A percentile compares a stretch with the other conserved stretches of the same genome.
Evolutionary conservation across 2,329 filamentous ascomycete species (phyloP).

Genomic region (Neospermospora avenae): DNA sequence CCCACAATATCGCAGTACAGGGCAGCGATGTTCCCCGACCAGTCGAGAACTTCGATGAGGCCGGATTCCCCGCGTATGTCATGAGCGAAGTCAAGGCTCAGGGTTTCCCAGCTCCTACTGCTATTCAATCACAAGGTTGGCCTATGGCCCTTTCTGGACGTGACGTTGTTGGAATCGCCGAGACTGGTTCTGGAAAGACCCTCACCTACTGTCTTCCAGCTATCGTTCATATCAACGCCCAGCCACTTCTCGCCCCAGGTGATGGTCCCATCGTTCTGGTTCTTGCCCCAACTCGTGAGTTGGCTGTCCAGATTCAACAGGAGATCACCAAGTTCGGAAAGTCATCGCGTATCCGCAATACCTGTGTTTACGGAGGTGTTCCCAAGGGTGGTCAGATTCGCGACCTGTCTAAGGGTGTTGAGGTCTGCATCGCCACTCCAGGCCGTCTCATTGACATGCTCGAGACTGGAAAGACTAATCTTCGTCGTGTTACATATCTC

Average conservation of each 20-base stretch:
- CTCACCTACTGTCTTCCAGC: constrained; percentile 96
- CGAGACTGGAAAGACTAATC: constrained; percentile 95
- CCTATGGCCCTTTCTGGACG: constrained; percentile 98
- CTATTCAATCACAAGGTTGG: constrained; percentile 98
- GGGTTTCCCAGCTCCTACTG: constrained; percentile 88
- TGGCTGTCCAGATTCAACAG: constrained; percentile 97
- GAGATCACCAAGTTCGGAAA: constrained; percentile 99
- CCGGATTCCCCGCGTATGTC: constrained; percentile 93
- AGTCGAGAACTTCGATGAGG: constrained; percentile 96
- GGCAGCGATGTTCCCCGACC: constrained; percentile 84
- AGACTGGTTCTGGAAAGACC: constrained; percentile 99
- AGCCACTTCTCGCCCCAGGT: constrained; percentile 90
- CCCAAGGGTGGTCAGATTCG: constrained; percentile 97
- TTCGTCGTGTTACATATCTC: constrained; percentile 95
- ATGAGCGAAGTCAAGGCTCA: constrained; percentile 99
- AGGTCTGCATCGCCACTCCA: constrained; percentile 97
- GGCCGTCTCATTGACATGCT: constrained; percentile 98
- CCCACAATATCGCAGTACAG: constrained; percentile 79
- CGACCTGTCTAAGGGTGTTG: constrained; percentile 89
- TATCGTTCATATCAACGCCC: constrained; percentile 99
- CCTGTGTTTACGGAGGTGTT: constrained; percentile 98
- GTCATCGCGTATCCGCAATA: constrained; percentile 96
- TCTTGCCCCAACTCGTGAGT: constrained; percentile 92
- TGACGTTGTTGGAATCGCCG: constrained; percentile 97
- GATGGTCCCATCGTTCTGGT: constrained; percentile 97